Percentiles rank a stretch among this genome's conserved stretches.
phyloP scores from a whole-genome alignment of 495 filamentous ascomycete species.

The Zalerion maritima region DNA sequence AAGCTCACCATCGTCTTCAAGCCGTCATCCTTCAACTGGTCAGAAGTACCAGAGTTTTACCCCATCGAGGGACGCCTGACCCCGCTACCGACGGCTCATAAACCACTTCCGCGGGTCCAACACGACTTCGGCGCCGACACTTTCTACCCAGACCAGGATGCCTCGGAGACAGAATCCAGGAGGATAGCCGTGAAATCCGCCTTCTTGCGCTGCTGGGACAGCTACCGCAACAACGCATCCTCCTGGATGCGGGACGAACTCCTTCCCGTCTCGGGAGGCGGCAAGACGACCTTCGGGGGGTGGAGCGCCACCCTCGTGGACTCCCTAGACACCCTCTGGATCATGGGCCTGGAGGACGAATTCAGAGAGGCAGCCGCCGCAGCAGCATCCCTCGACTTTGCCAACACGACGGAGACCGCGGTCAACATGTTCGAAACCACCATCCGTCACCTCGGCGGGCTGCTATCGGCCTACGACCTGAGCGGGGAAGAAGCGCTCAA shows the following conservation, averaged over 20 bases:
- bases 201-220: constrained; percentile 59
- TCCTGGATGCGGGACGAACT: constrained; percentile 70
- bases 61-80: constrained; percentile 42
- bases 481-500: constrained; percentile 46
- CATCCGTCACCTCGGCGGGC: constrained; percentile 60
- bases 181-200: constrained; percentile 46
- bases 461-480: constrained; percentile 66
- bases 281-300: constrained; percentile 48
- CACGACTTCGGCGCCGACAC: constrained; percentile 41
- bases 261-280: constrained; percentile 41
- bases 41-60: constrained; percentile 40
- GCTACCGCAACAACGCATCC: constrained; percentile 60
- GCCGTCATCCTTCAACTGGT: constrained; percentile 37
- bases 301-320: constrained; percentile 79
- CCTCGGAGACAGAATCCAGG: constrained; percentile 32
- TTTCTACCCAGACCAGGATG: constrained; percentile 24
- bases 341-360: constrained; percentile 65
- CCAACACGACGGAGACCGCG: constrained; percentile 33
- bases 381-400: constrained; percentile 60
- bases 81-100: constrained; percentile 49
- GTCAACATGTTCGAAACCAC: constrained; percentile 61
- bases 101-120: constrained; percentile 60
- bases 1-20: constrained; percentile 12
- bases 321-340: constrained; percentile 66
- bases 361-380: constrained; percentile 58